Conservation (phyloP, 2,329 filamentous ascomycete species). For the Ploettnerulaceae sp. region DNA sequence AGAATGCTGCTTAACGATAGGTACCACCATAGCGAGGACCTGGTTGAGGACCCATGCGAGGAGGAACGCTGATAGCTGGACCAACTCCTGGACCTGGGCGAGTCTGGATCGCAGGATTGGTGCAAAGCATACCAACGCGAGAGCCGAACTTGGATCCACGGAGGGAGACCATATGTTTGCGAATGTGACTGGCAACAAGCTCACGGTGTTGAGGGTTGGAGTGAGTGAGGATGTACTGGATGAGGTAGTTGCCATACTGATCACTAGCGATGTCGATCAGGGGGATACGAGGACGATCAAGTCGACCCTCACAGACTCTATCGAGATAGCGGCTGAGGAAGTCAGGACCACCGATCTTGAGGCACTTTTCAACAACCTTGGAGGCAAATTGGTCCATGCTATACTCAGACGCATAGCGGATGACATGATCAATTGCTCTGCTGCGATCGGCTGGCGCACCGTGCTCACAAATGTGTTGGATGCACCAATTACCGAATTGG, state of each 20-base stretch:
- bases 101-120: conserved; percentile 84
- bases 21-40: conserved; percentile 51
- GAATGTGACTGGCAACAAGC: conserved; percentile 86
- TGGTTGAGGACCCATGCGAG: conserved; percentile 51
- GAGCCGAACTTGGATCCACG: conserved; percentile 98
- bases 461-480: conserved; percentile 98
- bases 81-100: conserved; percentile 81
- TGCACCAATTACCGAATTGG: conserved; percentile 99
- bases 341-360: conserved; percentile 89
- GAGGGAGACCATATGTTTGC: conserved; percentile 99
- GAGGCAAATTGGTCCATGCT: conserved; percentile 99
- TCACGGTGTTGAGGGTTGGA: conserved; percentile 85
- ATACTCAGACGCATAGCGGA: conserved; percentile 89
- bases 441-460: conserved; percentile 86
- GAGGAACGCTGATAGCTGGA: conserved; percentile 50
- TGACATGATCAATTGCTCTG: conserved; percentile 91
- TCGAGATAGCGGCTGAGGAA: conserved; percentile 91
- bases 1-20: conserved; percentile 47
- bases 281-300: conserved; percentile 89
- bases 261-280: conserved; percentile 98
- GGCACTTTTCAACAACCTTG: conserved; percentile 97
- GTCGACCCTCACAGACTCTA: conserved; percentile 85
- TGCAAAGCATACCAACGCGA: conserved; percentile 97
- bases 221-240: conserved; percentile 94
- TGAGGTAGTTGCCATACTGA: conserved; percentile 97